Percentiles rank a stretch among this genome's conserved stretches.
Evolutionary conservation across 2,329 filamentous ascomycete species (phyloP).

Genomic region (Hymenoscyphus fructigenus): DNA sequence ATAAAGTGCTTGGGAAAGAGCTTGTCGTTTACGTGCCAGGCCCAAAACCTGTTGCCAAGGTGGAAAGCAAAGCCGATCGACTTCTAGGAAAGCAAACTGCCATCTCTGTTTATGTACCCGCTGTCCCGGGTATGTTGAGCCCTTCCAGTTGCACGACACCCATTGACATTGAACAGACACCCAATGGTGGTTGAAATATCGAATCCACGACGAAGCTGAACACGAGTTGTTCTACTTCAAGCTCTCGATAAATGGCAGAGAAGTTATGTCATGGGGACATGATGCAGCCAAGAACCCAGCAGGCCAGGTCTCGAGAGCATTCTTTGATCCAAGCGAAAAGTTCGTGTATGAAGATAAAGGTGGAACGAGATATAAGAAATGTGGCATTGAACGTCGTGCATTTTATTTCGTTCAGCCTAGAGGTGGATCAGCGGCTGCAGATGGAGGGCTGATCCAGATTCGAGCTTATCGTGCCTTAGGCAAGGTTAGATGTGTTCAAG

Average conservation of each 20-base stretch:
- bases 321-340: conserved; percentile 48
- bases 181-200: conserved; percentile 54
- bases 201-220: conserved; percentile 37
- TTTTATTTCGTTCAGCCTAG: conserved; percentile 46
- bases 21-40: conserved; percentile 56
- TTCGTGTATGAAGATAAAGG: conserved; percentile 42
- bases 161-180: conserved; percentile 40
- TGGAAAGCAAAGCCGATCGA: conserved; percentile 30
- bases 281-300: conserved; percentile 40
- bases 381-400: conserved; percentile 48
- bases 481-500: conserved; percentile 44
- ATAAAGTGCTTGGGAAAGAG: conserved; percentile 34
- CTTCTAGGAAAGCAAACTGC: conserved; percentile 39
- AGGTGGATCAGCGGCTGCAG: conserved; percentile 32
- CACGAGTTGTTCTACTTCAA: conserved; percentile 50
- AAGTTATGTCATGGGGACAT: conserved; percentile 51
- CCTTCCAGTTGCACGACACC: not conserved
- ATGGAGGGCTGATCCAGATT: conserved; percentile 57
- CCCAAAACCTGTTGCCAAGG: not conserved
- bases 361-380: conserved; percentile 36
- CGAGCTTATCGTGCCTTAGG: conserved; percentile 52
- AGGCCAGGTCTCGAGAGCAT: conserved; percentile 46
- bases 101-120: conserved; percentile 57
- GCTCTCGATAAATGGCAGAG: conserved; percentile 53
- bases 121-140: conserved; percentile 47